phyloP scores from a whole-genome alignment of 768 basidiomycete genomes.

The Exidia glandulosa region DNA sequence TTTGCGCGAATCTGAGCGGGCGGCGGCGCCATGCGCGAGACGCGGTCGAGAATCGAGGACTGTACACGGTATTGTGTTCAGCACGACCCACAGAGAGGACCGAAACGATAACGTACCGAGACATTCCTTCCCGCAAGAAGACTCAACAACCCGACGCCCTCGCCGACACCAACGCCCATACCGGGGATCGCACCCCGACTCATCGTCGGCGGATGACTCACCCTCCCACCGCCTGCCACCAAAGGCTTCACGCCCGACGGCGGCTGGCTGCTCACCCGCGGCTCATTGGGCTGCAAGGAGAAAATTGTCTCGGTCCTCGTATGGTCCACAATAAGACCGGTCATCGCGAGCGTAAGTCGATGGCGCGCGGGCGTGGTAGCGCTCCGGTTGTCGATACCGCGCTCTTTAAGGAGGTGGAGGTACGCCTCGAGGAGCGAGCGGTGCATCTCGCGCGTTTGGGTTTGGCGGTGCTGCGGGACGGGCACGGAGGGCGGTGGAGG shows the following conservation, averaged over 20 bases:
- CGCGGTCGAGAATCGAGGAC: not conserved
- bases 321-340: constrained; percentile 23
- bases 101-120: not conserved
- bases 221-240: not conserved
- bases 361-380: constrained; percentile 52
- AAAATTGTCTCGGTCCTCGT: no score
- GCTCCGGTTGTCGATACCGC: constrained; percentile 44
- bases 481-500: constrained; percentile 20
- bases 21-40: not conserved
- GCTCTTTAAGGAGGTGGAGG: constrained; percentile 53
- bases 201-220: not conserved
- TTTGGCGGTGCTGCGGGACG: constrained; percentile 6
- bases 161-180: not conserved
- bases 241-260: not conserved
- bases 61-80: not conserved
- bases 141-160: not conserved
- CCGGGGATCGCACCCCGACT: not conserved
- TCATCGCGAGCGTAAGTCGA: constrained; percentile 63
- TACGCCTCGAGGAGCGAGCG: constrained; percentile 58
- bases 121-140: not conserved
- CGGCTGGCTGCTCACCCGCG: not conserved
- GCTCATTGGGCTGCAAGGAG: not conserved
- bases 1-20: not conserved
- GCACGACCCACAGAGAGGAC: not conserved
- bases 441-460: constrained; percentile 41